Percentiles rank a stretch among this genome's conserved stretches.
Conservation (phyloP, 2,329 filamentous ascomycete genomes). For the Pseudohalonectria lignicola region DNA sequence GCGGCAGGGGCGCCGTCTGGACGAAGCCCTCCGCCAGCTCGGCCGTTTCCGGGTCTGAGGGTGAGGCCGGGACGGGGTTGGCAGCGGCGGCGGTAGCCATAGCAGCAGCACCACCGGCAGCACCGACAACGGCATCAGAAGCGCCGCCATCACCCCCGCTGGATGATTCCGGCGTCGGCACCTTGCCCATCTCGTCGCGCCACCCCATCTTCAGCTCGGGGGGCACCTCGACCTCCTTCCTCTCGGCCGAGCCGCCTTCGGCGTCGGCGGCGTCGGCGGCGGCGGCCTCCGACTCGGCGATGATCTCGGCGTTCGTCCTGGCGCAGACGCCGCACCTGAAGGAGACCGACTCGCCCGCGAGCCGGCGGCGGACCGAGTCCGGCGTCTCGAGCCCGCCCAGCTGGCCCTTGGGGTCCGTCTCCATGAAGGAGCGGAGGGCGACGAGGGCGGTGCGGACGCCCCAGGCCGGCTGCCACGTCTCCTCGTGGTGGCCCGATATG, state of each 20-base stretch:
- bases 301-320: constrained; percentile 62
- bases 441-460: constrained; percentile 82
- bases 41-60: constrained; percentile 31
- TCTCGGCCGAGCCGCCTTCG: constrained; percentile 4
- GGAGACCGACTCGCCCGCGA: constrained; percentile 54
- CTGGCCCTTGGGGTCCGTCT: constrained; percentile 77
- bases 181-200: constrained; percentile 55
- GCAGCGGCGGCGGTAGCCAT: background rate
- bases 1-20: constrained; percentile 21
- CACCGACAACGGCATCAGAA: constrained; percentile 3
- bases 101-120: constrained; percentile 5
- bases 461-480: constrained; percentile 98
- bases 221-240: constrained; percentile 35
- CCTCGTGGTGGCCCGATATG: constrained; percentile 92
- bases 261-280: constrained; percentile 15
- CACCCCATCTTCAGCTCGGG: constrained; percentile 55
- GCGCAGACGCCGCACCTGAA: constrained; percentile 68
- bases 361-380: constrained; percentile 52
- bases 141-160: constrained; percentile 3
- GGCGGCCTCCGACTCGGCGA: constrained; percentile 56
- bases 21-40: constrained; percentile 48
- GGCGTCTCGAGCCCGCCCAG: constrained; percentile 77
- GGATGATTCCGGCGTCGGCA: constrained; percentile 6
- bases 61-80: constrained; percentile 10
- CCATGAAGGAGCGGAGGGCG: constrained; percentile 81